These are phyloP conservation scores for Solanum lignicaule DNA, from an alignment of 257 asterid genomes.

Conservation along the genomic window DNA sequence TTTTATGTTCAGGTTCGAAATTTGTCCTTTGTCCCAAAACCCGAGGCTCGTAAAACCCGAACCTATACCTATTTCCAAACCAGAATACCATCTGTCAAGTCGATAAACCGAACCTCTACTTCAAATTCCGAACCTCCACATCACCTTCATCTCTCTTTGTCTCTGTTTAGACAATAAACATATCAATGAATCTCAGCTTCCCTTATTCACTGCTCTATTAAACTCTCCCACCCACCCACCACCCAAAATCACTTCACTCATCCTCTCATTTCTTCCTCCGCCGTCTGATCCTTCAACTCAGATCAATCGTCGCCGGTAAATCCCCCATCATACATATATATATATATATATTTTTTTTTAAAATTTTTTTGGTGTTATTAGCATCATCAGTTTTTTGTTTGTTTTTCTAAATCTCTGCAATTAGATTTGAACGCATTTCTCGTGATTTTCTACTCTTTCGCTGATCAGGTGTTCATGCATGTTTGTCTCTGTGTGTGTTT, in stretches of 20 bases:
- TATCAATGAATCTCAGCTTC: not conserved
- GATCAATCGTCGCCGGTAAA: not conserved
- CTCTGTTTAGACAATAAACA: not conserved
- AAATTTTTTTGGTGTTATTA: not conserved
- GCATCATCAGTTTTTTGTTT: not conserved
- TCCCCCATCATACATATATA: not conserved
- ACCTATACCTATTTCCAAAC: not conserved
- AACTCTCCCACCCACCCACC: not conserved
- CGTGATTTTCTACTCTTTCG: not conserved
- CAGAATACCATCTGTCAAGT: not conserved
- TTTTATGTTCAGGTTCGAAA: constrained; percentile 42
- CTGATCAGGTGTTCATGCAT: not conserved
- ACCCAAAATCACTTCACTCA: not conserved
- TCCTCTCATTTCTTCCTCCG: not conserved
- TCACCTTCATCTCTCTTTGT: not conserved
- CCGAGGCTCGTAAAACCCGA: constrained; percentile 37
- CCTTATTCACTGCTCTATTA: not conserved
- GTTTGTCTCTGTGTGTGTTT: not conserved
- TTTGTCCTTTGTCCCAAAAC: constrained; percentile 41
- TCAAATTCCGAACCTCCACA: constrained; percentile 9
- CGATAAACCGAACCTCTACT: not conserved
- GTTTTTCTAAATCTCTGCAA: not conserved
- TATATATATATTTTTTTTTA: not conserved
- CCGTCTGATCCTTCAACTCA: not conserved
- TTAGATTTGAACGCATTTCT: not conserved